phyloP scores from a whole-genome alignment of 2,329 filamentous ascomycete genomes.

The Metarhizium anisopliae region DNA sequence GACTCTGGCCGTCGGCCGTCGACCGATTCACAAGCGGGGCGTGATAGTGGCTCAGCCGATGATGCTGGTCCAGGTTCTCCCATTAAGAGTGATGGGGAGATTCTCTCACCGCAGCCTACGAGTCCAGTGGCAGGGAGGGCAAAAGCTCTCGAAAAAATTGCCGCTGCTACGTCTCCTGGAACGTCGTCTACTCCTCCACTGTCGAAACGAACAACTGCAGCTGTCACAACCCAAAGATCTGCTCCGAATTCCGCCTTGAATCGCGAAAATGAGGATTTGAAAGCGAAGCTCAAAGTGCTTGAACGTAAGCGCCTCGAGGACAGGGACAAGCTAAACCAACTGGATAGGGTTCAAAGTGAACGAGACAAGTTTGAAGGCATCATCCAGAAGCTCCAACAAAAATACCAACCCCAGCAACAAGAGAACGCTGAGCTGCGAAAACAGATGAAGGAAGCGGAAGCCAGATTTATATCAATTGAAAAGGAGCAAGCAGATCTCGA shows the following conservation, averaged over 20 bases:
- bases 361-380: slow-evolving; percentile 72
- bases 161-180: slow-evolving; percentile 24
- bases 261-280: slow-evolving; percentile 76
- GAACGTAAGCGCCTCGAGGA: slow-evolving; percentile 84
- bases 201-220: slow-evolving; percentile 16
- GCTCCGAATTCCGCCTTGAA: slow-evolving; percentile 41
- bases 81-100: slow-evolving; percentile 42
- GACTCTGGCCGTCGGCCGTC: slow-evolving; percentile 34
- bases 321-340: slow-evolving; percentile 69
- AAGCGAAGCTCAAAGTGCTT: slow-evolving; percentile 76
- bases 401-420: slow-evolving; percentile 76
- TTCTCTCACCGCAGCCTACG: slow-evolving; percentile 37
- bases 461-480: slow-evolving; percentile 58
- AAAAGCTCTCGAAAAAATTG: slow-evolving; percentile 43
- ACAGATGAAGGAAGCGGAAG: slow-evolving; percentile 67
- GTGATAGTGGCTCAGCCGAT: slow-evolving; percentile 28
- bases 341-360: slow-evolving; percentile 70
- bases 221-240: slow-evolving; percentile 24
- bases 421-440: slow-evolving; percentile 71
- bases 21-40: slow-evolving; percentile 35
- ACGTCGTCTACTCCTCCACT: slow-evolving; percentile 22
- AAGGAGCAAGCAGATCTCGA: slow-evolving; percentile 72
- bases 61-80: slow-evolving; percentile 30
- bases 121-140: slow-evolving; percentile 44
- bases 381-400: slow-evolving; percentile 83